A percentile compares a stretch with the other conserved stretches of the same genome.
Conservation (phyloP, 2,329 filamentous ascomycete genomes). For the Grosmannia huntii region DNA sequence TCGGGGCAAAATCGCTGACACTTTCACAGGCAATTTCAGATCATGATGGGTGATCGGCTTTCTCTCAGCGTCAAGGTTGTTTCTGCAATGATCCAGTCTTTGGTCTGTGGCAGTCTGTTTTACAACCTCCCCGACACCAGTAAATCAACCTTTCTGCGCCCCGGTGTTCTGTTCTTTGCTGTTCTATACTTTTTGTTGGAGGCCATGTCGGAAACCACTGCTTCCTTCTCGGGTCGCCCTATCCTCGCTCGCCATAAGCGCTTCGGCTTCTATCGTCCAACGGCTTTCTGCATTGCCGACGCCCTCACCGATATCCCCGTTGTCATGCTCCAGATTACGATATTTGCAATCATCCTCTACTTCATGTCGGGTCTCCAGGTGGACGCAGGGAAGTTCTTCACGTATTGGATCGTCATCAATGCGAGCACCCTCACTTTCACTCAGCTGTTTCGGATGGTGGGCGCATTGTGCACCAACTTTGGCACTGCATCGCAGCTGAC, state of each 20-base stretch:
- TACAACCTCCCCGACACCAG: slow-evolving; percentile 51
- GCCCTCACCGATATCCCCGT: slow-evolving; percentile 46
- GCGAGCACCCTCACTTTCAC: slow-evolving; percentile 44
- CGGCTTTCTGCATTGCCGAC: slow-evolving; percentile 43
- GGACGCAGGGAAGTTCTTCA: slow-evolving; percentile 54
- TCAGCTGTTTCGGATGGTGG: slow-evolving; percentile 45
- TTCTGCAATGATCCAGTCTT: slow-evolving; percentile 58
- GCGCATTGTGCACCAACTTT: slow-evolving; percentile 44
- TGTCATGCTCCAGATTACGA: slow-evolving; percentile 50
- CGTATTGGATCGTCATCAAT: slow-evolving; percentile 49
- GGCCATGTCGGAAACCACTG: slow-evolving; percentile 56
- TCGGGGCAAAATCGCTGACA: not conserved
- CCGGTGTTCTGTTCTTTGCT: slow-evolving; percentile 36
- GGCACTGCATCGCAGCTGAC: slow-evolving; percentile 35
- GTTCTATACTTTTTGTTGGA: slow-evolving; percentile 48
- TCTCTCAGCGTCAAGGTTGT: slow-evolving; percentile 69
- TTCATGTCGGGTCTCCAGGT: slow-evolving; percentile 63
- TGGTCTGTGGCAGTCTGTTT: slow-evolving; percentile 71
- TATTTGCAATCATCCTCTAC: slow-evolving; percentile 62
- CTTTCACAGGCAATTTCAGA: slow-evolving; percentile 49
- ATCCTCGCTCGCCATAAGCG: slow-evolving; percentile 24
- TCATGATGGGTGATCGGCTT: slow-evolving; percentile 61
- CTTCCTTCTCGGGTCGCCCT: slow-evolving; percentile 38
- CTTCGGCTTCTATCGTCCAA: slow-evolving; percentile 40
- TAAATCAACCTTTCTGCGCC: slow-evolving; percentile 46